Evolutionary conservation across 805 yeast species (phyloP).

Genomic region (Komagataella ulmi): DNA sequence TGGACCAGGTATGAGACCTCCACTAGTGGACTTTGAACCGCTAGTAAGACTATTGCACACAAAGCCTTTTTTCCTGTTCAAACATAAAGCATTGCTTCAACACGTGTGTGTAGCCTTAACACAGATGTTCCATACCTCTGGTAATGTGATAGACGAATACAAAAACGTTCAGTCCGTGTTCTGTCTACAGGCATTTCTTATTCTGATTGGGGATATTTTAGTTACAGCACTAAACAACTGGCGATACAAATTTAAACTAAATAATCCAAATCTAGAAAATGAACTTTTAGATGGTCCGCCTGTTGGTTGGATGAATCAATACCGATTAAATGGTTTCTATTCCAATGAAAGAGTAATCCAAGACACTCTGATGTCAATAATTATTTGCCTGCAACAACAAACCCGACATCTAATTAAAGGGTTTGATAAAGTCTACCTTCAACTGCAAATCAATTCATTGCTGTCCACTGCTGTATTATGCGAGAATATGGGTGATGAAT

Average conservation of each 20-base stretch:
- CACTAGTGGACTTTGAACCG: background rate
- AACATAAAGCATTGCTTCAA: background rate
- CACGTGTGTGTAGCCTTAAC: background rate
- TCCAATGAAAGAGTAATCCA: background rate
- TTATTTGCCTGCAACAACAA: background rate
- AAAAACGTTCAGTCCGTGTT: background rate
- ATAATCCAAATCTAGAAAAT: background rate
- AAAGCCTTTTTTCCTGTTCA: background rate
- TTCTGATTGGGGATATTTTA: background rate
- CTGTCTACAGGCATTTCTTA: background rate
- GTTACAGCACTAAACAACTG: background rate
- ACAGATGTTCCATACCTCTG: background rate
- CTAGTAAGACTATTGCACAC: background rate
- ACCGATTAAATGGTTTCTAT: background rate
- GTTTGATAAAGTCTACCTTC: background rate
- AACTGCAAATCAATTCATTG: background rate
- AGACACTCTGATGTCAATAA: background rate
- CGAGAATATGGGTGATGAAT: background rate
- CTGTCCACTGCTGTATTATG: background rate
- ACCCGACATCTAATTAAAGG: background rate
- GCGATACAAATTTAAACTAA: background rate
- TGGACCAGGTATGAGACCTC: background rate
- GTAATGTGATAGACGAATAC: background rate
- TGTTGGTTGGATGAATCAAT: background rate
- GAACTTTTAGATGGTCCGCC: background rate